Conservation (phyloP, 345 rosid species). For the Gossypium herbaceum region DNA sequence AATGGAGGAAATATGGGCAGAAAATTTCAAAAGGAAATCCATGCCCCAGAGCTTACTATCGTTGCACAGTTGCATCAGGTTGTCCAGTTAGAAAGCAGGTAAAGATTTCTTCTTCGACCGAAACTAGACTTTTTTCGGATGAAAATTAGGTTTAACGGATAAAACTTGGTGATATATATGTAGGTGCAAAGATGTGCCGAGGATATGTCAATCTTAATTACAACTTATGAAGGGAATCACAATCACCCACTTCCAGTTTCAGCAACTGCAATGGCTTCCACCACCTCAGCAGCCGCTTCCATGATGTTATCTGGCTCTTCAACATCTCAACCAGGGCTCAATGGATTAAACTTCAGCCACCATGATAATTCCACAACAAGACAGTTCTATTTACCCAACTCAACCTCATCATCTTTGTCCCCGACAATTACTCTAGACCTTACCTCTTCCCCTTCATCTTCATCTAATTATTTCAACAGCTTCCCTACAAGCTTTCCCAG, state of each 20-base stretch:
- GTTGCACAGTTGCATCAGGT: conserved; percentile 71
- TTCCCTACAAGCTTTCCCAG: conserved; percentile 34
- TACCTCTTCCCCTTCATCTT: conserved; percentile 38
- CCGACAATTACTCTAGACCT: conserved; percentile 91
- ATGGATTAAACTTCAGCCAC: conserved; percentile 46
- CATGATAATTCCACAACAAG: conserved; percentile 39
- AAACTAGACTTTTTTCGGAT: no score
- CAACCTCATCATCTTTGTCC: conserved; percentile 33
- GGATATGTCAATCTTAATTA: conserved; percentile 68
- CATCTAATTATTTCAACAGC: conserved; percentile 38
- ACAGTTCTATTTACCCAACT: conserved; percentile 39
- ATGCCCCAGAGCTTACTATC: conserved; percentile 89
- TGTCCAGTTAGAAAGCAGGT: conserved; percentile 97
- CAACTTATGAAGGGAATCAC: conserved; percentile 81
- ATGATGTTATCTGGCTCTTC: conserved; percentile 73
- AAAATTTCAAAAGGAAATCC: conserved; percentile 87
- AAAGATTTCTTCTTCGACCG: background rate
- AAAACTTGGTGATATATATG: conserved; percentile 2
- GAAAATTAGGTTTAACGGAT: background rate
- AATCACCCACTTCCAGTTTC: conserved; percentile 68
- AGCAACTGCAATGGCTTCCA: conserved; percentile 83
- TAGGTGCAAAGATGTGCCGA: conserved; percentile 80
- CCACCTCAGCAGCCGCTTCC: conserved; percentile 80
- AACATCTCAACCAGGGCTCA: conserved; percentile 30
- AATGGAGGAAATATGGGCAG: conserved; percentile 97